These are phyloP conservation scores for Kondoa subrosea DNA, from an alignment of 768 basidiomycete genomes.

Conservation along the genomic window DNA sequence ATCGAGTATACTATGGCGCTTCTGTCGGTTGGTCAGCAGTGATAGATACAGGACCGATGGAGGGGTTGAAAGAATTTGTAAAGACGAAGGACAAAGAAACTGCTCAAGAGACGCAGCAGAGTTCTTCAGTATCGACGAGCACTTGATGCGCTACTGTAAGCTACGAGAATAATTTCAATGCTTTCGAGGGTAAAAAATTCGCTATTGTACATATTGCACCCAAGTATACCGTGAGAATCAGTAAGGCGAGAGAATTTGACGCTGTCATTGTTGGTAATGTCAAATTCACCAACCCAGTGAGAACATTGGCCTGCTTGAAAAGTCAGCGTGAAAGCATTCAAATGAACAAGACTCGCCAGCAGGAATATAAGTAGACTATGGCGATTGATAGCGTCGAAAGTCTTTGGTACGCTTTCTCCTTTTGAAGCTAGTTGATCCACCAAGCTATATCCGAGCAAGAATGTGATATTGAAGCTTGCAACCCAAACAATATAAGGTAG, in stretches of 20 bases:
- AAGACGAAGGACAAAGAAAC: too few relatives aligned
- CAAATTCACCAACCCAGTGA: constrained; percentile 71
- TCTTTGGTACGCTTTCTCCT: constrained; percentile 29
- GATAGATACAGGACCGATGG: neutral
- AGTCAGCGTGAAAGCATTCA: neutral
- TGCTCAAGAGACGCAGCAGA: too few relatives aligned
- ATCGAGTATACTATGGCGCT: neutral
- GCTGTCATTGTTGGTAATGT: constrained; percentile 65
- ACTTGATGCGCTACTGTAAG: too few relatives aligned
- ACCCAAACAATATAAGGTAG: constrained; percentile 77
- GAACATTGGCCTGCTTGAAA: constrained; percentile 54
- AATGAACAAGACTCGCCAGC: constrained; percentile 42
- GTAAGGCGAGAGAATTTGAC: constrained; percentile 42
- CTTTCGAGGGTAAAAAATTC: neutral
- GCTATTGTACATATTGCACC: constrained; percentile 38
- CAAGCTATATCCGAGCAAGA: constrained; percentile 61
- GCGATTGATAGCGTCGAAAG: constrained; percentile 60
- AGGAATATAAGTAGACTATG: constrained; percentile 70
- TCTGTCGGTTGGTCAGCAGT: neutral
- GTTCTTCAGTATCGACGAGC: too few relatives aligned
- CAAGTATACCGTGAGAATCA: constrained; percentile 48
- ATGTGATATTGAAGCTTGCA: constrained; percentile 69
- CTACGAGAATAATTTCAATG: too few relatives aligned
- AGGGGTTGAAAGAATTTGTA: neutral
- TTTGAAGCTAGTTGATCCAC: constrained; percentile 40